phyloP scores from a whole-genome alignment of 352 stramenopile genomes.

The Pythium sukuiense region DNA sequence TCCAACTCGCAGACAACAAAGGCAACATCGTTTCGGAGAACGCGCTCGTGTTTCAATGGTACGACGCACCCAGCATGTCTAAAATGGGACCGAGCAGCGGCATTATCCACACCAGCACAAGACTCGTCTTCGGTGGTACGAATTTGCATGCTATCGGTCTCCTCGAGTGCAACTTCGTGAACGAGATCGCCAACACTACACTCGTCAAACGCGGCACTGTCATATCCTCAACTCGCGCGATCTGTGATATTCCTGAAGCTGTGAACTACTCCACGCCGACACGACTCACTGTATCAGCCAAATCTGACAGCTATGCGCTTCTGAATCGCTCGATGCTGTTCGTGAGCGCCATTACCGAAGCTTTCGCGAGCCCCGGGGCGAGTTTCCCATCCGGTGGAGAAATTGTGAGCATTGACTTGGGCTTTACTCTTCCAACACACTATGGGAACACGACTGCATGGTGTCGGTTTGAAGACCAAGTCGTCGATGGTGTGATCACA shows the following conservation, averaged over 20 bases:
- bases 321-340: conserved; percentile 10
- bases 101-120: conserved; percentile 22
- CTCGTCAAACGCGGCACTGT: neutral
- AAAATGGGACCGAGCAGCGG: conserved; percentile 7
- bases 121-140: conserved; percentile 15
- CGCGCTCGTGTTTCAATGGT: conserved; percentile 22
- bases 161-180: conserved; percentile 17
- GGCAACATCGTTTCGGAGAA: conserved; percentile 24
- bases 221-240: conserved; percentile 6
- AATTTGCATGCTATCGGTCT: conserved; percentile 13
- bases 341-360: neutral
- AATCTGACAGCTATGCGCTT: conserved; percentile 3
- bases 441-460: neutral
- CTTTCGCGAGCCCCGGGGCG: neutral
- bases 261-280: neutral
- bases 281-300: neutral
- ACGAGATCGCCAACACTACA: neutral
- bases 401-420: conserved; percentile 4
- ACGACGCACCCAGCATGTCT: conserved; percentile 9
- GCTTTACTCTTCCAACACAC: neutral
- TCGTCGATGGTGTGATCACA: neutral
- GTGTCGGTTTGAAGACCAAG: conserved; percentile 8
- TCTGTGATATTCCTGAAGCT: conserved; percentile 15
- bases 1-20: conserved; percentile 11
- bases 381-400: conserved; percentile 20